Evolutionary conservation across 2,329 filamentous ascomycete species (phyloP), one percentile per base, ranked within the genome.

Genomic region (Botrytis medusae): DNA sequence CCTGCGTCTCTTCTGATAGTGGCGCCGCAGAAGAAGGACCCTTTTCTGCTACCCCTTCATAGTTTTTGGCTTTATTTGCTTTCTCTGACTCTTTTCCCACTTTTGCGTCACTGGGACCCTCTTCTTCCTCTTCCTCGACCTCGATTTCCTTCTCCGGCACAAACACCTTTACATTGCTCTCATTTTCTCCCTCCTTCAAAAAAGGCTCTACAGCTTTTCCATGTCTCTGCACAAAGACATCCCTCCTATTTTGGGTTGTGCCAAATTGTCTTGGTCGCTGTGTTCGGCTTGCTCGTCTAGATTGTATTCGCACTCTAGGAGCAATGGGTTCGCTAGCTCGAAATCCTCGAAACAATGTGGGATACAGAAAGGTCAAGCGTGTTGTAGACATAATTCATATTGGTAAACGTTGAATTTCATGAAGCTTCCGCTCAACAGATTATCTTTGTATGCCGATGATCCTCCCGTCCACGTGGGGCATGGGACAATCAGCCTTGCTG

Each of bases 291-390:
- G 73, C 77, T 70, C 70, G 63, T 74, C 72, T 74, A 51, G 77
- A 78, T 77, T 79, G 76, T 80, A 76, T 75, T 74, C 76, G 76
- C 71, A 77, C 74, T 73, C 77, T 83, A 80, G 84, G 82, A 37
- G 81, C 44, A 76, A 83, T 59, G 81, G 84, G 80, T 82, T 88
- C 80, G 82, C 82, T 79, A 75, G 80, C 77, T 75, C 86, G 84
- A 76, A 86, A 81, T 25, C 86, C 84, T 72, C 90, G 88, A 81
- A 91, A 88, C 72, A 93, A 82, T 77, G 90, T 89, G 63, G 91
- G 90, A 77, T 92, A 93, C 29, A 93, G 84, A 79, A 93, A 93
- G 25, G 88, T 88, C 74, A 93, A 84, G 78, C 91, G 86, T 74
- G 85, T 84, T 37, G 87, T 85, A 75, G 90, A 86, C 89, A 93